phyloP scores from a whole-genome alignment of 148 eudicot species.

The Linanthus parryae region DNA sequence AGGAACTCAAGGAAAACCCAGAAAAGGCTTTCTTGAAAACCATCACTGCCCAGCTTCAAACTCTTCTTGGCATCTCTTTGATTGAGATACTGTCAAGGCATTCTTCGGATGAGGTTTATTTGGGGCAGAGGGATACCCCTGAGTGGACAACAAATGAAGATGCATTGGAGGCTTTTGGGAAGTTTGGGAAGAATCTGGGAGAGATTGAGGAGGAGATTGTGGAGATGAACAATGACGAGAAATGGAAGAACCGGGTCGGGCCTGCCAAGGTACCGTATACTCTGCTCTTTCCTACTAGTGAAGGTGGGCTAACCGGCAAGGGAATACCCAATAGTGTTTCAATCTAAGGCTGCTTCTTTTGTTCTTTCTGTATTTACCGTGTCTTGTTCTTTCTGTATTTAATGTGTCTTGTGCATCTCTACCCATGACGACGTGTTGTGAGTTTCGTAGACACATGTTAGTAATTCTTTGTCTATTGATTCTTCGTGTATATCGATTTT shows the following conservation, averaged over 20 bases:
- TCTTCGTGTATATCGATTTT: no score
- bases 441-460: no score
- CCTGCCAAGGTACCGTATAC: constrained; percentile 23
- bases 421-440: no score
- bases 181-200: constrained; percentile 13
- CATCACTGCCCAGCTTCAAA: constrained; percentile 19
- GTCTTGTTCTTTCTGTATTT: no score
- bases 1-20: constrained; percentile 15
- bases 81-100: constrained; percentile 33
- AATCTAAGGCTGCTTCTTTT: constrained; percentile 1
- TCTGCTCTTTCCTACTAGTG: constrained; percentile 25
- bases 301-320: constrained; percentile 25
- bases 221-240: constrained; percentile 15
- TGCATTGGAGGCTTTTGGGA: constrained; percentile 15
- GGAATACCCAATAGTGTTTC: constrained; percentile 35
- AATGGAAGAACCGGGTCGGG: constrained; percentile 21
- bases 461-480: no score
- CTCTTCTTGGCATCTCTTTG: constrained; percentile 18
- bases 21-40: constrained; percentile 24
- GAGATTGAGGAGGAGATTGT: constrained; percentile 19
- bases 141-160: constrained; percentile 23
- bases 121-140: constrained; percentile 22
- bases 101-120: constrained; percentile 28
- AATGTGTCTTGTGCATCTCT: no score
- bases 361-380: no score